Evolutionary conservation across 2,329 filamentous ascomycete species (phyloP).

Genomic region (Fusarium xyrophilum): DNA sequence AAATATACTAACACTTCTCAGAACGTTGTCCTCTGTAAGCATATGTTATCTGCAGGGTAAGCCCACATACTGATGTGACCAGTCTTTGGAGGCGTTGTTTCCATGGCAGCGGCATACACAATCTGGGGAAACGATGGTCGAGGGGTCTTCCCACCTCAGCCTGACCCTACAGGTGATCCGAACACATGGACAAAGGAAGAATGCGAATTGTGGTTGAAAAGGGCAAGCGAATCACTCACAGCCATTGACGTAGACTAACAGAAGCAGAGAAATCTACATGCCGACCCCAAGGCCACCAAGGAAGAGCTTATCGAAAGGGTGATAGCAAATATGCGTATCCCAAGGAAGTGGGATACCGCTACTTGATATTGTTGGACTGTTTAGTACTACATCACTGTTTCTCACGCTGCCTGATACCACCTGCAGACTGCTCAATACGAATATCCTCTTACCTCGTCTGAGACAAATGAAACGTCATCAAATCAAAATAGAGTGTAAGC

Average conservation of each 20-base stretch:
- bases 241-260: neutral
- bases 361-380: neutral
- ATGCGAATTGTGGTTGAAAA: conserved; percentile 78
- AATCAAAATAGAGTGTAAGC: neutral
- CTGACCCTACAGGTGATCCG: conserved; percentile 79
- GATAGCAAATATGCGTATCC: conserved; percentile 55
- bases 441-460: neutral
- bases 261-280: conserved; percentile 55
- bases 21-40: conserved; percentile 73
- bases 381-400: neutral
- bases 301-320: conserved; percentile 58
- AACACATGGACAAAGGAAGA: conserved; percentile 79
- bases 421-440: conserved; percentile 1
- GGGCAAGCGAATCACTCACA: conserved; percentile 57
- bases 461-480: neutral
- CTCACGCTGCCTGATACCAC: conserved; percentile 11
- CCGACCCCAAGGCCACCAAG: conserved; percentile 51
- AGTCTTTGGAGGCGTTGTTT: conserved; percentile 33
- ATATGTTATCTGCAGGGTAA: conserved; percentile 31
- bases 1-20: conserved; percentile 43
- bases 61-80: neutral
- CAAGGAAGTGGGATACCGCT: conserved; percentile 39
- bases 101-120: conserved; percentile 69
- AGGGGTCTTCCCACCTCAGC: conserved; percentile 78
- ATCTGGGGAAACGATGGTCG: conserved; percentile 72